Evolutionary conservation across 768 basidiomycete genomes (phyloP), one percentile per base, ranked within the genome.

Genomic region (Sistotremastrum niveocremeum): DNA sequence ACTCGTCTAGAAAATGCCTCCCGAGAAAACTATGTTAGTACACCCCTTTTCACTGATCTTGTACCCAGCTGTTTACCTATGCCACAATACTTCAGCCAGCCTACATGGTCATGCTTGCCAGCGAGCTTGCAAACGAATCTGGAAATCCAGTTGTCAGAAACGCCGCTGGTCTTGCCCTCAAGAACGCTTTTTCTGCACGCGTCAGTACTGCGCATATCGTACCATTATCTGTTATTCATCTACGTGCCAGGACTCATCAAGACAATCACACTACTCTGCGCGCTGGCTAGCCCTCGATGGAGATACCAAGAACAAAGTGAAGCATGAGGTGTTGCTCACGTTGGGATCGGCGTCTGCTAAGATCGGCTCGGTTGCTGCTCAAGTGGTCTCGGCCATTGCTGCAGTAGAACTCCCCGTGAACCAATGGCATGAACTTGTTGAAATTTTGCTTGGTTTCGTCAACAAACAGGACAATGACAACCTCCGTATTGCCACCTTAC

Each of bases 161-260:
- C 59, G 91, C 94, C n/a, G 93, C 95, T 28, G 91, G 89, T 61
- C 72, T 99, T 44, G 93, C 94, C 12, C 70, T 99, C 64, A 99
- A 98, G 76, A 99, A 99, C 64, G 77, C 90, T 49, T 65, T 99
- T 48, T 76, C 82, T 34, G 89, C 93, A 50, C 72, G 88, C 57
- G 94, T 97, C 69, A 64, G 87, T 59, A 31, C 20, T 48, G 35
- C 39, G 11, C 12, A 32, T 46, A 56, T 38, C 49, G 57, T 54
- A 47, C 44, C 34, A 42, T 49, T 49, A 45, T 40, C 34, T 40
- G 45, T 52, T 49, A 56, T 52, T 37, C 38, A 39, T 39, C 46
- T 54, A 11, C n/a, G 35, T 34, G 58, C 51, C 60, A 97, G 85
- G 88, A 90, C 50, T 56, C 67, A 12, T 64, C 77, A 42, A 77